Evolutionary conservation across 345 rosid genomes (phyloP), one percentile per base, ranked within the genome.

Genomic region (Citrus unshiu): DNA sequence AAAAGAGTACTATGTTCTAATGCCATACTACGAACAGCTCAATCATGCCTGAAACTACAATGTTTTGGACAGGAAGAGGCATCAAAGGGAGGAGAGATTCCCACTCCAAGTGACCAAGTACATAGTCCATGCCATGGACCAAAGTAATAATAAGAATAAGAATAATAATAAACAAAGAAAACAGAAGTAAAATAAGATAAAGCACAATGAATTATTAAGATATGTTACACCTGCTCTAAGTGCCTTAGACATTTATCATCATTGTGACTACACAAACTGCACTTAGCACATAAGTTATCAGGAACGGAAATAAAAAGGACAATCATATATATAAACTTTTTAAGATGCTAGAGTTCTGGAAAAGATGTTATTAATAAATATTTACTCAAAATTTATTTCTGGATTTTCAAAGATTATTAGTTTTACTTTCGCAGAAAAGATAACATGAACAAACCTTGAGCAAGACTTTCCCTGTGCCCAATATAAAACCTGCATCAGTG

Each of bases 401-500:
- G 77, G 24, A 43, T 12, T 54, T 62, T 40, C 22, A 37, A 66
- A n/a, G 1, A 5, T 35, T 6, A 30, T n/a, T 10, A 4, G 59
- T 62, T 63, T 74, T 35, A 19, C 70, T 25, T 18, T 75, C 2
- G 2, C 13, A 63, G 40, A 61, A 75, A 9, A 76, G 24, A 43
- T 4, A 19, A 70, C 27, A 35, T 16, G 70, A 71, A 75, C 80
- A 80, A 83, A 94, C 99, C 98, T 94, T 94, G 71, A 96, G 97
- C 84, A 96, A 86, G 79, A 91, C 82, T 87, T 96, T 96, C 80
- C 99, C 99, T 64, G 99, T 77, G 68, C 99, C 98, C 79, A 94
- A 80, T 66, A 93, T 92, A 85, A 96, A 96, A 39, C 99, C 98
- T 27, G 98, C 99, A 87, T 96, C 99, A 8, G 98, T 96, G 86